These are phyloP conservation scores for Carex pumila DNA, from an alignment of 176 grass and related monocot genomes.

Conservation along the genomic window DNA sequence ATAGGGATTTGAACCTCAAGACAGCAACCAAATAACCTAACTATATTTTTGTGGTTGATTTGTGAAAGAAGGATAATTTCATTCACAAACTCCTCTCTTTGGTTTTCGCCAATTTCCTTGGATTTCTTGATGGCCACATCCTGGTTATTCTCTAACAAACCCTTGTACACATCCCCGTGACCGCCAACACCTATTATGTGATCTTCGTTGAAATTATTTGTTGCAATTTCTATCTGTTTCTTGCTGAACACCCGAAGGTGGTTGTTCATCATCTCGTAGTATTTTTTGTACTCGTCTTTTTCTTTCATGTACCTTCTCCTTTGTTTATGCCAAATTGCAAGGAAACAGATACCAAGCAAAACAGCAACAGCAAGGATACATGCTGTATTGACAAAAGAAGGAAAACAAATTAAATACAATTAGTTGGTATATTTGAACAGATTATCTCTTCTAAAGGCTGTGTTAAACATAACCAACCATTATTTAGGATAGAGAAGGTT, in stretches of 20 bases:
- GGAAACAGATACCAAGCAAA: not conserved
- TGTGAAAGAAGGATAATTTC: constrained; percentile 16
- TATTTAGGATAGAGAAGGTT: not conserved
- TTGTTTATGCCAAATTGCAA: not conserved
- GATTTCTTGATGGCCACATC: not conserved
- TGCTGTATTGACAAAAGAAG: not conserved
- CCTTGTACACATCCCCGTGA: not conserved
- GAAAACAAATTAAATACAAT: not conserved
- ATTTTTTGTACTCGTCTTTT: not conserved
- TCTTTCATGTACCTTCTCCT: not conserved
- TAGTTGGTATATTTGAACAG: not conserved
- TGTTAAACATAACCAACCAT: not conserved
- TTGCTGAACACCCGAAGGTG: not conserved
- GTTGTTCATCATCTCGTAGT: constrained; percentile 13
- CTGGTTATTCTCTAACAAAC: not conserved
- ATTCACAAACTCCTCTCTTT: constrained; percentile 27
- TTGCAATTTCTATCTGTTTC: constrained; percentile 1
- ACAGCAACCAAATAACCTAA: not conserved
- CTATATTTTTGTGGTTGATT: constrained; percentile 16
- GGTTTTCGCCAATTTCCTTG: not conserved
- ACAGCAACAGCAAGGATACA: not conserved
- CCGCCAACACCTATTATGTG: not conserved
- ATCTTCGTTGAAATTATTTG: constrained; percentile 6
- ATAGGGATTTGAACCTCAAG: constrained; percentile 32
- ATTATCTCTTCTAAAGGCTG: not conserved